Evolutionary conservation across 257 asterid species (phyloP), one percentile per base, ranked within the genome.

Genomic region (Asclepias syriaca): DNA sequence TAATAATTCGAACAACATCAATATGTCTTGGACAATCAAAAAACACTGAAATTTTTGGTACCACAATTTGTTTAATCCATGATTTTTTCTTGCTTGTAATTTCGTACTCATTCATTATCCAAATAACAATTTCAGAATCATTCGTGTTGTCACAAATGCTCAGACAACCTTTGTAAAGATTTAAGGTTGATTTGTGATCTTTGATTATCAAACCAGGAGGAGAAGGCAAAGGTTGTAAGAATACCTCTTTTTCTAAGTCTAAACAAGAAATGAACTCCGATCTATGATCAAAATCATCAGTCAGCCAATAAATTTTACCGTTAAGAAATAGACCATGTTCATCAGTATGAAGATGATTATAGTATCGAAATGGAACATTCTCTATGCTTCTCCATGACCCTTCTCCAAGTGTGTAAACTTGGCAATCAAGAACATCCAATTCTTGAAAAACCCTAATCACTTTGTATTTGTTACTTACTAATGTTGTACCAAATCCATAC

Each of bases 281-380:
- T 22, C 56, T 14, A 10, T 12, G 72, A 15, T 68, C 8, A 5
- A 8, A 65, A 74, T 84, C 86, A 3, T 8, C 24, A 2, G 73
- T 77, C n/a, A 86, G 53, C 90, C 90, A 84, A 14, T 86, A 85
- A 10, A 86, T 79, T 56, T 78, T 82, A 2, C 86, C 88, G 9
- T 80, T 82, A 6, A 80, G 15, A 34, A 68, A 78, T 1, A 69
- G 50, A 1, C 84, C 84, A 12, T 13, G 32, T 15, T 68, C 46
- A 40, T 40, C 46, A 40, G 46, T n/a, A 12, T 55, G 65, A 14
- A 72, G 43, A 5, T 22, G 19, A 68, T 69, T 40, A 40, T 40
- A 40, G 7, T 40, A 79, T 2, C 3, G 27, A 0, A 70, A 63
- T 1, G 46, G 39, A n/a, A 46, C 56, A 1, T 66, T 51, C 2